phyloP scores from a whole-genome alignment of 1,284 basidiomycete genomes.

The Cerioporus squamosus region DNA sequence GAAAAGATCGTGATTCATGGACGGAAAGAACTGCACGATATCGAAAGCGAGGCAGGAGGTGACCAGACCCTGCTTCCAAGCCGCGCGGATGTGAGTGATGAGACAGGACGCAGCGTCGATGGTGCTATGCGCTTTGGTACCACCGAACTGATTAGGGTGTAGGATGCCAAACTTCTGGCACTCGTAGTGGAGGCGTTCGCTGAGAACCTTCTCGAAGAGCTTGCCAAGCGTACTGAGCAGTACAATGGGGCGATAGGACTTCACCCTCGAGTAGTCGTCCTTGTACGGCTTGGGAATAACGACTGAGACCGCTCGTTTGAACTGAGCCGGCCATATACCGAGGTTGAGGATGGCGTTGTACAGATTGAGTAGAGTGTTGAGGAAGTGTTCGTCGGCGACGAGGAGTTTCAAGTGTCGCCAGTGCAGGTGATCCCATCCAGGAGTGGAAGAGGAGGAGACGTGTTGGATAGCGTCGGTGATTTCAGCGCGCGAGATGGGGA shows the following conservation, averaged over 20 bases:
- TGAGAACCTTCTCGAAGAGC: constrained; percentile 2
- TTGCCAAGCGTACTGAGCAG: constrained; percentile 3
- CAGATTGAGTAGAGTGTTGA: too few species aligned
- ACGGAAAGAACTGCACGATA: background rate
- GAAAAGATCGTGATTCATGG: background rate
- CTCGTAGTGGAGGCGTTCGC: constrained; percentile 2
- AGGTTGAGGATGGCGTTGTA: too few species aligned
- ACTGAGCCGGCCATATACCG: background rate
- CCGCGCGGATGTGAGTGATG: background rate
- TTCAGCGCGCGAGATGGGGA: too few species aligned
- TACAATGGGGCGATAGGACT: constrained; percentile 6
- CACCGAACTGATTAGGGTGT: background rate
- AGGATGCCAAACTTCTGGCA: background rate
- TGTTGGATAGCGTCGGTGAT: too few species aligned
- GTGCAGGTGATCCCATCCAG: too few species aligned
- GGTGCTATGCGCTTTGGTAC: background rate
- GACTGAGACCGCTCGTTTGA: background rate
- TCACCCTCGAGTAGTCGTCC: constrained; percentile 1
- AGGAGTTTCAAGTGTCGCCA: too few species aligned
- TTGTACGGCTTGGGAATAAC: background rate
- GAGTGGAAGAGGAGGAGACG: too few species aligned
- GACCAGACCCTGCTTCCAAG: background rate
- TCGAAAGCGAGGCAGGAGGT: constrained; percentile 1
- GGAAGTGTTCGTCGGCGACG: too few species aligned
- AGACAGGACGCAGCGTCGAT: background rate